These are phyloP conservation scores for Hyaloscypha hepaticicola DNA, from an alignment of 495 filamentous ascomycete species.

Conservation along the genomic window DNA sequence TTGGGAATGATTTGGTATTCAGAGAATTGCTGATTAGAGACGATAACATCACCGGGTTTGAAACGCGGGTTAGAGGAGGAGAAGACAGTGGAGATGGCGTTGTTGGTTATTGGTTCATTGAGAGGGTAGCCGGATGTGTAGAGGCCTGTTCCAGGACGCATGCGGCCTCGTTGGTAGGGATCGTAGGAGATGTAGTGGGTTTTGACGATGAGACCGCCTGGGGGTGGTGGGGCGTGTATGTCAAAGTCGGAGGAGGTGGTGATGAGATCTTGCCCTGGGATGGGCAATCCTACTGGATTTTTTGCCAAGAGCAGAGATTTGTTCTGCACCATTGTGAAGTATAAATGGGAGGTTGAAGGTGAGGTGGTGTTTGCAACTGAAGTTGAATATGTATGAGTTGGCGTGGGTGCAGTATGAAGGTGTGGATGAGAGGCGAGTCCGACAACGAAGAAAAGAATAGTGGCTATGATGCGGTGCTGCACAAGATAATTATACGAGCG, in stretches of 20 bases:
- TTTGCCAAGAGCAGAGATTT: constrained; percentile 78
- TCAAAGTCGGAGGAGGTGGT: constrained; percentile 67
- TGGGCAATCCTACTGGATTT: constrained; percentile 65
- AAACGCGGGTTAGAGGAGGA: constrained; percentile 59
- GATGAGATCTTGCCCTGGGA: constrained; percentile 67
- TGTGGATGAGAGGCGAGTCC: too few species aligned
- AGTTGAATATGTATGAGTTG: background rate
- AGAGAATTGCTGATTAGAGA: constrained; percentile 56
- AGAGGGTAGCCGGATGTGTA: constrained; percentile 59
- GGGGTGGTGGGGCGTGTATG: constrained; percentile 55
- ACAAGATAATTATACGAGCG: too few species aligned
- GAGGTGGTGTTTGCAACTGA: background rate
- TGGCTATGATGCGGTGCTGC: too few species aligned
- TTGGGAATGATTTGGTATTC: constrained; percentile 53
- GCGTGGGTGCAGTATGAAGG: background rate
- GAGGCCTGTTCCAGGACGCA: constrained; percentile 47
- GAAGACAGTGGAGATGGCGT: constrained; percentile 57
- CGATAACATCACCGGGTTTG: constrained; percentile 63
- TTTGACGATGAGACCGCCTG: constrained; percentile 67
- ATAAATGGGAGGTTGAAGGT: background rate
- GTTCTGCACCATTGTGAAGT: constrained; percentile 46
- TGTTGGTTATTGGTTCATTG: constrained; percentile 55
- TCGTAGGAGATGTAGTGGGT: constrained; percentile 80
- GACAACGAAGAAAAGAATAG: too few species aligned
- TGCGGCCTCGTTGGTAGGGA: constrained; percentile 79